Percentiles rank a stretch among this genome's conserved stretches.
phyloP scores from a whole-genome alignment of 2,329 filamentous ascomycete genomes.

The Colletotrichum tamarilloi region DNA sequence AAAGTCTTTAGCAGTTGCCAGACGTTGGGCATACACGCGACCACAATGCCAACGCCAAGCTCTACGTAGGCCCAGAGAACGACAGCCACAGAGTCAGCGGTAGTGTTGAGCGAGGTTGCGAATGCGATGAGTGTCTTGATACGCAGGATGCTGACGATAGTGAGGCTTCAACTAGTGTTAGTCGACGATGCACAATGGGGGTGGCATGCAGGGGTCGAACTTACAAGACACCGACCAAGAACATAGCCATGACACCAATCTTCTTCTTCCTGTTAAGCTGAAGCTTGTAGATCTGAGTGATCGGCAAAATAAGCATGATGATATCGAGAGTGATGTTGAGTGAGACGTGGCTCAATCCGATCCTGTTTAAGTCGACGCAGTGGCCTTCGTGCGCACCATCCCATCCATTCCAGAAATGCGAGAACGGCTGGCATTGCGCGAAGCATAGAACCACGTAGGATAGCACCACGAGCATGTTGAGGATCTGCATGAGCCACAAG shows the following conservation, averaged over 20 bases:
- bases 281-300: conserved; percentile 47
- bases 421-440: conserved; percentile 3
- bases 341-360: background rate
- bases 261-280: conserved; percentile 49
- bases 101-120: background rate
- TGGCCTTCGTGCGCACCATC: conserved; percentile 7
- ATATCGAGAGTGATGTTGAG: background rate
- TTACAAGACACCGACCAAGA: conserved; percentile 44
- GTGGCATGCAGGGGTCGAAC: background rate
- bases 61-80: conserved; percentile 50
- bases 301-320: conserved; percentile 43
- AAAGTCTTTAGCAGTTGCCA: conserved; percentile 42
- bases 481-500: background rate
- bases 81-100: conserved; percentile 45
- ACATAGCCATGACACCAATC: conserved; percentile 48
- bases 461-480: background rate
- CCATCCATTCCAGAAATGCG: conserved; percentile 5
- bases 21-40: conserved; percentile 50
- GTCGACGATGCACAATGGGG: background rate
- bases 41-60: conserved; percentile 50
- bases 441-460: background rate
- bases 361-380: background rate
- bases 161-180: background rate
- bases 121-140: conserved; percentile 11
- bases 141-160: conserved; percentile 15